Conservation (phyloP, 2,329 filamentous ascomycete species). For the Talaromyces amestolkiae region DNA sequence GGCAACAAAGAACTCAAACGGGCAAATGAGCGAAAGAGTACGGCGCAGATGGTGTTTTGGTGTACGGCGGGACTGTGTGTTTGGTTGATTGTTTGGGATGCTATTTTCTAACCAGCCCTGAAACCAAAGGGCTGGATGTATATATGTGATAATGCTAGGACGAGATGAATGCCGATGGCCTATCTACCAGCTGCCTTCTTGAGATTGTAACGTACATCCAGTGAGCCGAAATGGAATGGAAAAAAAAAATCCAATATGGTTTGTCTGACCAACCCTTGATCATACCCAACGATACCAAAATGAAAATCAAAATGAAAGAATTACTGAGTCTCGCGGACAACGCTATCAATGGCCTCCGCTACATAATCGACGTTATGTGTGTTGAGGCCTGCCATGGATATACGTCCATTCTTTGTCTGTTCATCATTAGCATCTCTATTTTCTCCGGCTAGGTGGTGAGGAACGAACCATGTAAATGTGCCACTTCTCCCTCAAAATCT, state of each 20-base stretch:
- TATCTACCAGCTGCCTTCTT: not conserved
- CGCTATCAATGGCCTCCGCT: constrained; percentile 81
- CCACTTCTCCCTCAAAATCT: constrained; percentile 47
- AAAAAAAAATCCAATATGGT: not conserved
- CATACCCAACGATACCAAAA: not conserved
- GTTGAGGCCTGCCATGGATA: constrained; percentile 98
- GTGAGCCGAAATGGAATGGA: not conserved
- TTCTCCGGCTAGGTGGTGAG: not conserved
- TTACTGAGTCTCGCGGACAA: constrained; percentile 55
- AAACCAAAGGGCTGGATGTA: not conserved
- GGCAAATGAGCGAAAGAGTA: constrained; percentile 69
- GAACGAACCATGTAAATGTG: constrained; percentile 50
- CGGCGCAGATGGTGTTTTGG: constrained; percentile 76
- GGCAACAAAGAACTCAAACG: constrained; percentile 91
- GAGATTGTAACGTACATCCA: constrained; percentile 4
- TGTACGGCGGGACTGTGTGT: constrained; percentile 72
- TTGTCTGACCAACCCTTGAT: not conserved
- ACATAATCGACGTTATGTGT: constrained; percentile 90
- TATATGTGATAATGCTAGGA: not conserved
- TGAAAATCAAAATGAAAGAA: not conserved
- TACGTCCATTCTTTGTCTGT: constrained; percentile 89
- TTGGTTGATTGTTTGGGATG: constrained; percentile 74
- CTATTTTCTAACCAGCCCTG: constrained; percentile 53
- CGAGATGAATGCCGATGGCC: not conserved
- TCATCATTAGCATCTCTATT: not conserved